A percentile compares a stretch with the other conserved stretches of the same genome.
Conservation (phyloP, 306 rosid genomes). For the Acmispon strigosus region DNA sequence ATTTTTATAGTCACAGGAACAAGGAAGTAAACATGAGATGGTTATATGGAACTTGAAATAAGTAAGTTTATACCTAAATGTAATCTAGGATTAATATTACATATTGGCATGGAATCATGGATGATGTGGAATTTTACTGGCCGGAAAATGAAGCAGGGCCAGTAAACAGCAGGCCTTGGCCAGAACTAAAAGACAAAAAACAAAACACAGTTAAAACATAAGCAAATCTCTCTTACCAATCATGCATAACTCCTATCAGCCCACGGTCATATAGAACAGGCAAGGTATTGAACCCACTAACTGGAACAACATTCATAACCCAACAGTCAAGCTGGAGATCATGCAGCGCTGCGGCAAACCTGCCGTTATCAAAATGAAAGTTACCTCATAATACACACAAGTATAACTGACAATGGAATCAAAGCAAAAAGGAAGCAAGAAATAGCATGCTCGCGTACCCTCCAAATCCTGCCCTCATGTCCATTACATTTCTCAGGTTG, state of each 20-base stretch:
- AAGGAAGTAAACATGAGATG: no score
- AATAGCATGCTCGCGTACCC: slow-evolving; percentile 42
- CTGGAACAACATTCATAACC: slow-evolving; percentile 95
- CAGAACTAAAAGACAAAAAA: no score
- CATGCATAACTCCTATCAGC: slow-evolving; percentile 84
- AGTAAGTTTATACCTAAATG: no score
- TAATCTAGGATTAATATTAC: no score
- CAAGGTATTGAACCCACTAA: slow-evolving; percentile 83
- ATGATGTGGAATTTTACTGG: no score
- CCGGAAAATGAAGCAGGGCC: no score
- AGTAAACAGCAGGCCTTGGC: no score
- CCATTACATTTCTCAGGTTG: slow-evolving; percentile 80
- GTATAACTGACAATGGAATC: neutral
- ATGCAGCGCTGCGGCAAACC: slow-evolving; percentile 76
- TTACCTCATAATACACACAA: slow-evolving; percentile 8
- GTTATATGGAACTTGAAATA: no score
- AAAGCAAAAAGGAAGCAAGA: neutral
- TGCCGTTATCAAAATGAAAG: slow-evolving; percentile 34
- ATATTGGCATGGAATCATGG: no score
- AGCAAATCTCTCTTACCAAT: slow-evolving; percentile 91
- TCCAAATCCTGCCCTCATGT: slow-evolving; percentile 97
- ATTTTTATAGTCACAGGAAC: neutral
- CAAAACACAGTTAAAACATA: no score
- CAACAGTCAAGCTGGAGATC: slow-evolving; percentile 58
- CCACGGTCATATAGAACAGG: slow-evolving; percentile 95